Evolutionary conservation across 2,329 filamentous ascomycete species (phyloP).

Genomic region (Aspergillus phoenicis): DNA sequence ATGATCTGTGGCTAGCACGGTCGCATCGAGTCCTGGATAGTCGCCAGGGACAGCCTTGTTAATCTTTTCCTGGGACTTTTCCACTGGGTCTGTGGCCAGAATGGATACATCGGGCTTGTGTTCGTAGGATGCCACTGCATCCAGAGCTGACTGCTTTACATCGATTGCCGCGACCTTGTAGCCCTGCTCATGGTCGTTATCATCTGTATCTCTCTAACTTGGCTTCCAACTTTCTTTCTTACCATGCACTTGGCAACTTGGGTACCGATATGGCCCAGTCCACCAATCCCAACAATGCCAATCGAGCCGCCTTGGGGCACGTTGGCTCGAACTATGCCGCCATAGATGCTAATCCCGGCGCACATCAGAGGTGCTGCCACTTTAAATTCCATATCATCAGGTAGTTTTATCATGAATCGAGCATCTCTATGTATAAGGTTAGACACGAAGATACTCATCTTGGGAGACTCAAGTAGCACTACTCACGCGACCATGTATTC

Average conservation of each 20-base stretch:
- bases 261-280: background rate
- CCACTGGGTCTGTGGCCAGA: background rate
- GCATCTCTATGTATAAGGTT: background rate
- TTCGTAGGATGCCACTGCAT: background rate
- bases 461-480: background rate
- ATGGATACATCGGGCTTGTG: background rate
- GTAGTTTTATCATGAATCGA: background rate
- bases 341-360: background rate
- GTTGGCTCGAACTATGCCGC: background rate
- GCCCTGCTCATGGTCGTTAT: background rate
- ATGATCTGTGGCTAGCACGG: background rate
- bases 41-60: background rate
- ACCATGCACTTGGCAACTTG: background rate
- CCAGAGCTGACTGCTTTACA: background rate
- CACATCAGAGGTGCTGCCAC: background rate
- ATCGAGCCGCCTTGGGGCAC: background rate
- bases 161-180: background rate
- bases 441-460: background rate
- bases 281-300: background rate
- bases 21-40: background rate
- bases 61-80: background rate
- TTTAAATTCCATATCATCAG: background rate
- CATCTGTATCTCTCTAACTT: no score
- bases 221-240: background rate
- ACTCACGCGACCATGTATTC: background rate